Conservation (phyloP, 768 basidiomycete genomes). For the Rhizopogon salebrosus region DNA sequence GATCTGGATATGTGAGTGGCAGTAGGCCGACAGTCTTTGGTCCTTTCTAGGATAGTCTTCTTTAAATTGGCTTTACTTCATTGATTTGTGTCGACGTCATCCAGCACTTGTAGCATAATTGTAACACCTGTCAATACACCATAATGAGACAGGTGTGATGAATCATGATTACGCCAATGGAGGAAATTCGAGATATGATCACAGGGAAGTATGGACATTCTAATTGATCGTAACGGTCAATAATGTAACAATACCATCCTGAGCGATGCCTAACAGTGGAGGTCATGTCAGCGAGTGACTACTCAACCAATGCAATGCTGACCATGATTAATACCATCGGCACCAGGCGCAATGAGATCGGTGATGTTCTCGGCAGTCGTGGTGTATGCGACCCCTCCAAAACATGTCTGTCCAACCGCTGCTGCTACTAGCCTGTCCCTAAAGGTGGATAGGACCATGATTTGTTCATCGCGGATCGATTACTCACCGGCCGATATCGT, state of each 20-base stretch:
- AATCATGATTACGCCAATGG: background rate
- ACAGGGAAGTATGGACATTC: background rate
- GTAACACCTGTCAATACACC: constrained; percentile 1
- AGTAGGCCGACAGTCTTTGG: background rate
- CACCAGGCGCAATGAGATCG: constrained; percentile 50
- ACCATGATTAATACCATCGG: constrained; percentile 51
- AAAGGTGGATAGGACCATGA: background rate
- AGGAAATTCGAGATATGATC: too few relatives aligned
- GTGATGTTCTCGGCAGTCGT: constrained; percentile 43
- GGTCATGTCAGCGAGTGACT: background rate
- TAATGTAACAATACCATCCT: constrained; percentile 51
- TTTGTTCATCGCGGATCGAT: background rate
- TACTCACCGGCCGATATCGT: constrained; percentile 41
- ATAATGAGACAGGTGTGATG: background rate
- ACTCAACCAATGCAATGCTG: background rate
- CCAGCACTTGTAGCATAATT: constrained; percentile 19
- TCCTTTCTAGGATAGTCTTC: constrained; percentile 6
- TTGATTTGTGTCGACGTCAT: constrained; percentile 2
- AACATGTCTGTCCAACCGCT: constrained; percentile 34
- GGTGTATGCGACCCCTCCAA: constrained; percentile 40
- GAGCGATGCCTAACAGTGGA: constrained; percentile 44
- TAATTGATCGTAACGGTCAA: constrained; percentile 46
- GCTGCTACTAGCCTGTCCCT: constrained; percentile 35
- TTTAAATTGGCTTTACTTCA: constrained; percentile 17
- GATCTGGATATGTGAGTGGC: constrained; percentile 15